Conservation (phyloP, 352 stramenopile genomes). For the Globisporangium heterothallicum region DNA sequence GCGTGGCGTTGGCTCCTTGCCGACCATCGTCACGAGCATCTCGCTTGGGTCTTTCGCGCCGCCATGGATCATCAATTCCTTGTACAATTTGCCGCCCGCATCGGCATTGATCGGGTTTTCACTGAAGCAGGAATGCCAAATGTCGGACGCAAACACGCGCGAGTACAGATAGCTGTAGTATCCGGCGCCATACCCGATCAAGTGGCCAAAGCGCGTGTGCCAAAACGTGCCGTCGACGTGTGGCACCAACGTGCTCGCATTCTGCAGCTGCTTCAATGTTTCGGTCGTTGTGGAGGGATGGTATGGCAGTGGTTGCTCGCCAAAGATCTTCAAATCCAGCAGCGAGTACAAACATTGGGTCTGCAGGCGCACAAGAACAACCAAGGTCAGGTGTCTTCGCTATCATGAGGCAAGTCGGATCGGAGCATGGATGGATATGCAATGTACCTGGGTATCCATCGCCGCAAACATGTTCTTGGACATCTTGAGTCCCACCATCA, state of each 20-base stretch:
- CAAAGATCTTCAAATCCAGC: conserved; percentile 70
- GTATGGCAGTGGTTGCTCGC: conserved; percentile 41
- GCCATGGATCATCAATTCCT: conserved; percentile 80
- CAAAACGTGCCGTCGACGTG: conserved; percentile 76
- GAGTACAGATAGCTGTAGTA: conserved; percentile 93
- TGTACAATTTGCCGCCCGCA: conserved; percentile 57
- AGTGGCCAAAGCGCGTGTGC: conserved; percentile 86
- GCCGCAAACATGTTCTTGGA: conserved; percentile 88
- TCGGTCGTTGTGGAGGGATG: conserved; percentile 41
- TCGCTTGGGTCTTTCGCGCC: conserved; percentile 84
- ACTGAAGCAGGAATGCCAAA: conserved; percentile 78
- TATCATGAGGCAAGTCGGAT: too few relatives aligned
- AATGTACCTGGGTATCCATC: conserved; percentile 71
- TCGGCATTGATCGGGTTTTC: conserved; percentile 49
- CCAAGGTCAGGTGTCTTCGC: too few relatives aligned
- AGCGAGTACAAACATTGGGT: conserved; percentile 83
- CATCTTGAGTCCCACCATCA: conserved; percentile 66
- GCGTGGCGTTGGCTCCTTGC: conserved; percentile 39
- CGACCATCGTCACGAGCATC: conserved; percentile 72
- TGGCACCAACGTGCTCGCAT: conserved; percentile 64
- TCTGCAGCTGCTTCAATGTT: conserved; percentile 61
- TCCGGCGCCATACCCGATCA: conserved; percentile 86
- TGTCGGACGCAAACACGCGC: conserved; percentile 85
- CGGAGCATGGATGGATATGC: not conserved
- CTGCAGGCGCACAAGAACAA: conserved; percentile 21